Percentiles rank a stretch among this genome's conserved stretches.
Evolutionary conservation across 2,329 filamentous ascomycete species (phyloP).

Genomic region (Fusarium sp.): DNA sequence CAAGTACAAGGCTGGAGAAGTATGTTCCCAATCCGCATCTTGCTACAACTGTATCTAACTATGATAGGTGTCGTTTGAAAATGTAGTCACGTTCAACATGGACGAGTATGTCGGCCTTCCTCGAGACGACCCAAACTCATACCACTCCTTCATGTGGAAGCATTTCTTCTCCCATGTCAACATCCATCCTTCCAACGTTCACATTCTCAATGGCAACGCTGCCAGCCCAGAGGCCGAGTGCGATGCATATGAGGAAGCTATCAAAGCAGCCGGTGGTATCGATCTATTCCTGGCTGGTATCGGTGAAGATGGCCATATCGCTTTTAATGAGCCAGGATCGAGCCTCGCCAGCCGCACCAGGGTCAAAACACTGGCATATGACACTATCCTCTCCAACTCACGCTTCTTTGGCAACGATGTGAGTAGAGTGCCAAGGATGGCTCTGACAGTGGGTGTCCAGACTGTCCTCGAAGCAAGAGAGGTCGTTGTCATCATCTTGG

Average conservation of each 20-base stretch:
- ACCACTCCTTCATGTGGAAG: conserved; percentile 95
- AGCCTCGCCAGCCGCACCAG: conserved; percentile 81
- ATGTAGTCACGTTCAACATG: conserved; percentile 96
- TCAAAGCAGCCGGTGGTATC: conserved; percentile 80
- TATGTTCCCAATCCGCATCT: conserved; percentile 48
- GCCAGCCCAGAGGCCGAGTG: conserved; percentile 81
- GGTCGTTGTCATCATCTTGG: conserved; percentile 85
- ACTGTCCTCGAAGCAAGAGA: conserved; percentile 85
- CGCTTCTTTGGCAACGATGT: conserved; percentile 85
- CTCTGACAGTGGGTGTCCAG: conserved; percentile 85
- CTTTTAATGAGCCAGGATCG: conserved; percentile 90
- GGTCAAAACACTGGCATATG: conserved; percentile 88
- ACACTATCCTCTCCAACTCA: conserved; percentile 87
- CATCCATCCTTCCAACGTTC: conserved; percentile 83
- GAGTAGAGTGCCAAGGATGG: conserved; percentile 81
- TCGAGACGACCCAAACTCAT: conserved; percentile 85
- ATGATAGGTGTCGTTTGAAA: conserved; percentile 79
- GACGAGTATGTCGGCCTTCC: conserved; percentile 90
- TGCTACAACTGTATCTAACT: conserved; percentile 3
- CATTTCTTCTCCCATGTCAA: conserved; percentile 90
- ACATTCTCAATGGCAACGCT: conserved; percentile 87
- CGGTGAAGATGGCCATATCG: conserved; percentile 87
- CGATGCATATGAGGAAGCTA: conserved; percentile 82
- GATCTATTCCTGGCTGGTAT: conserved; percentile 89
- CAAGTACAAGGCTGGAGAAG: conserved; percentile 74